Percentiles rank a stretch among this genome's conserved stretches.
Evolutionary conservation across 768 basidiomycete genomes (phyloP).

Genomic region (Lentinula aciculospora): DNA sequence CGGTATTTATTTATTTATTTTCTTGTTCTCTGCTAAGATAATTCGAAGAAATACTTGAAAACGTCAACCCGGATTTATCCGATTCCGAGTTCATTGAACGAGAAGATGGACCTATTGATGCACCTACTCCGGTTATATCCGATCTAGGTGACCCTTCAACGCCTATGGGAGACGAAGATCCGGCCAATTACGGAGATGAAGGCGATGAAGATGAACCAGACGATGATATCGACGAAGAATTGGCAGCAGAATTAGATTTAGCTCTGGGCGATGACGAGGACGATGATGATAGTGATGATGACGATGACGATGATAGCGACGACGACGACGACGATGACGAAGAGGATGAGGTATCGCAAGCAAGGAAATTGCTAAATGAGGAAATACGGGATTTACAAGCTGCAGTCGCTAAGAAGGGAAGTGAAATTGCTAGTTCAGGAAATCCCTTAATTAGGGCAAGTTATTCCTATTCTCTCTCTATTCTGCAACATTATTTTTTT

Average conservation of each 20-base stretch:
- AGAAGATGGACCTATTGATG: slow-evolving; percentile 57
- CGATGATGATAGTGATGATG: not conserved
- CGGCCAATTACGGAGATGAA: slow-evolving; percentile 50
- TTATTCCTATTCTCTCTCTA: slow-evolving; percentile 9
- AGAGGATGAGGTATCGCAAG: slow-evolving; percentile 75
- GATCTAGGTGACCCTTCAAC: slow-evolving; percentile 62
- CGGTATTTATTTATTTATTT: slow-evolving; percentile 35
- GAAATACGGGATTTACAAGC: slow-evolving; percentile 87
- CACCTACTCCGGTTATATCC: slow-evolving; percentile 68
- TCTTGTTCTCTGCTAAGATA: not conserved
- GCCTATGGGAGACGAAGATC: slow-evolving; percentile 51
- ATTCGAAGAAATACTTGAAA: slow-evolving; percentile 70
- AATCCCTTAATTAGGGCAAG: slow-evolving; percentile 91
- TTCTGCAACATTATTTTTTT: not conserved
- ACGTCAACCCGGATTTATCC: slow-evolving; percentile 86
- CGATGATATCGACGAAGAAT: slow-evolving; percentile 36
- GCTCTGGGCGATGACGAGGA: slow-evolving; percentile 29
- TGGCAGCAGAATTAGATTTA: slow-evolving; percentile 82
- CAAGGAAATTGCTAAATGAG: slow-evolving; percentile 76
- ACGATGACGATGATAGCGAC: not conserved
- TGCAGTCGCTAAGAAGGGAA: slow-evolving; percentile 80
- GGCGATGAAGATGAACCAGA: slow-evolving; percentile 43
- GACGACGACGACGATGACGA: slow-evolving; percentile 52
- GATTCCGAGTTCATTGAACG: slow-evolving; percentile 83
- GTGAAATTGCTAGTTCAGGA: slow-evolving; percentile 74